A percentile compares a stretch with the other conserved stretches of the same genome.
phyloP scores from a whole-genome alignment of 2,329 filamentous ascomycete genomes.

The Scedosporium apiospermum region DNA sequence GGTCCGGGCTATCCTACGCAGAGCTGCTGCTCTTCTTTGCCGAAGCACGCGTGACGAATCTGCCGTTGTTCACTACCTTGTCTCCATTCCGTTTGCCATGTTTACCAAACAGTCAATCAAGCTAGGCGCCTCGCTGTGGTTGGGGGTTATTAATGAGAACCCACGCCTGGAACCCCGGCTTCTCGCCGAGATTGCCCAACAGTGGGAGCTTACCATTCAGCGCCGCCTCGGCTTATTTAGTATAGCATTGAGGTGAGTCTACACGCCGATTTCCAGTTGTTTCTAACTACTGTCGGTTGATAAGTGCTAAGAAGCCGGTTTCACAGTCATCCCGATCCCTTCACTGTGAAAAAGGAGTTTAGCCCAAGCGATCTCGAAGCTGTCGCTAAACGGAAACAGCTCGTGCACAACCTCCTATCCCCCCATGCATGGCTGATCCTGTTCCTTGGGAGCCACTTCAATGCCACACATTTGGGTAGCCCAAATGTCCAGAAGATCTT shows the following conservation, averaged over 20 bases:
- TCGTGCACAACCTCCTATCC: conserved; percentile 71
- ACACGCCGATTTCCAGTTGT: neutral
- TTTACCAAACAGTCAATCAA: conserved; percentile 96
- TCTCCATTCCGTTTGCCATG: conserved; percentile 83
- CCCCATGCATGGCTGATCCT: conserved; percentile 81
- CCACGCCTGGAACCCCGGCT: conserved; percentile 79
- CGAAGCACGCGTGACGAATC: conserved; percentile 65
- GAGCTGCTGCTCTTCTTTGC: conserved; percentile 80
- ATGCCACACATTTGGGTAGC: conserved; percentile 78
- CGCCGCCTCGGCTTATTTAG: conserved; percentile 76
- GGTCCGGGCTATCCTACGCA: conserved; percentile 70
- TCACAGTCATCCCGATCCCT: conserved; percentile 65
- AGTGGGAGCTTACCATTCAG: conserved; percentile 80
- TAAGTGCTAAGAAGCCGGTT: conserved; percentile 18
- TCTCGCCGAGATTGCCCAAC: conserved; percentile 75
- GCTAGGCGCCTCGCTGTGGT: conserved; percentile 89
- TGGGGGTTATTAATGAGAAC: conserved; percentile 95
- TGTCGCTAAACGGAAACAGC: conserved; percentile 65
- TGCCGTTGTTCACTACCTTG: conserved; percentile 74
- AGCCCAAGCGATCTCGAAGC: conserved; percentile 76
- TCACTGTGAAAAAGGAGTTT: conserved; percentile 86
- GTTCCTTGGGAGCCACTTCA: conserved; percentile 91
- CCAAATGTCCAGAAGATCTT: conserved; percentile 75
- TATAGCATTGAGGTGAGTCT: conserved; percentile 49
- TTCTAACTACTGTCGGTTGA: neutral